Evolutionary conservation across 1,284 basidiomycete genomes (phyloP).

Genomic region (Phlebopus sp.): DNA sequence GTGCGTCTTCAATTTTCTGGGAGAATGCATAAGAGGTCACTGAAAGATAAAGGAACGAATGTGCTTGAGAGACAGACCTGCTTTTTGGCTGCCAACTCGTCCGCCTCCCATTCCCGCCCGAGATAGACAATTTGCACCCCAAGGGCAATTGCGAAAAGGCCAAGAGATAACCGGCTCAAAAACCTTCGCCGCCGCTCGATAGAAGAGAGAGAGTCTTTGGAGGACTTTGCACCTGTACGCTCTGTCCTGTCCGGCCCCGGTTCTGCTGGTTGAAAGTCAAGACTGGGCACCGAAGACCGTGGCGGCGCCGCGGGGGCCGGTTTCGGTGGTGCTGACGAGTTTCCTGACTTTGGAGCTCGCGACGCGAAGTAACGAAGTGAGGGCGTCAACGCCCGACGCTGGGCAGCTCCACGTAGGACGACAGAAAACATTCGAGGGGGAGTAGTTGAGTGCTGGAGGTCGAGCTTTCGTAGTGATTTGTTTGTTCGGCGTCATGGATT

Average conservation of each 20-base stretch:
- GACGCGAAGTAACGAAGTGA: conserved; percentile 26
- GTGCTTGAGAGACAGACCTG: conserved; percentile 40
- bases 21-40: conserved; percentile 9
- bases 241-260: conserved; percentile 23
- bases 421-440: conserved; percentile 24
- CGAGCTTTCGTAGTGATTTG: background rate
- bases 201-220: conserved; percentile 67
- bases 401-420: conserved; percentile 21
- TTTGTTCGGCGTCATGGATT: background rate
- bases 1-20: conserved; percentile 55
- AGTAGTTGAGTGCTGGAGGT: background rate
- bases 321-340: conserved; percentile 7
- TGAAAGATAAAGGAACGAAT: conserved; percentile 18
- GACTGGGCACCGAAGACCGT: conserved; percentile 35
- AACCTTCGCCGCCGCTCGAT: conserved; percentile 65
- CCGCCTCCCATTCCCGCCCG: conserved; percentile 60
- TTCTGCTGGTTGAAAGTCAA: conserved; percentile 56
- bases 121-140: conserved; percentile 47
- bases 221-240: conserved; percentile 69
- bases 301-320: conserved; percentile 6
- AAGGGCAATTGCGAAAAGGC: conserved; percentile 49
- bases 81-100: conserved; percentile 51
- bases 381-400: conserved; percentile 15
- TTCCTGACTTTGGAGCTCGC: conserved; percentile 14
- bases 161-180: conserved; percentile 54